Evolutionary conservation across 768 basidiomycete genomes (phyloP).

Genomic region (Rhodosporidiobolus odoratus): DNA sequence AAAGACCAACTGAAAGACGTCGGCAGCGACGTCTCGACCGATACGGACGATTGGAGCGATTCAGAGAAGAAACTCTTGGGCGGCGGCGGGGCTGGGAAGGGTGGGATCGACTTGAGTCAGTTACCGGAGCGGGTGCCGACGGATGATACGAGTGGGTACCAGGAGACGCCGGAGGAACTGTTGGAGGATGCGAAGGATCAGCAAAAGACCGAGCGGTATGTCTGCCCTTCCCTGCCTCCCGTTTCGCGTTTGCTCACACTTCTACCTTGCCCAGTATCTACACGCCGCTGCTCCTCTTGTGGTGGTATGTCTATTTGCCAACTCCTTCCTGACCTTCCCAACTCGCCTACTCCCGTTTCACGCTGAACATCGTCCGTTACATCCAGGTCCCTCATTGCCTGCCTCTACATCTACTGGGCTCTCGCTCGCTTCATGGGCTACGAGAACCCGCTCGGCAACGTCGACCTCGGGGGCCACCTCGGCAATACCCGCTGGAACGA

Average conservation of each 20-base stretch:
- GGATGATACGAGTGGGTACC: constrained; percentile 27
- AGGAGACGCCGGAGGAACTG: constrained; percentile 15
- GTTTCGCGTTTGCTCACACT: neutral
- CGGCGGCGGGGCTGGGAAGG: neutral
- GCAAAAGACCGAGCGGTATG: constrained; percentile 10
- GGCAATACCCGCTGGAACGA: constrained; percentile 17
- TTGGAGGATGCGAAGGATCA: constrained; percentile 12
- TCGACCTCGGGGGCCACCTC: neutral
- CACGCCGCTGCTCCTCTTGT: neutral
- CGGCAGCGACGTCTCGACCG: constrained; percentile 5
- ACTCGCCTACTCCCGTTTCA: neutral
- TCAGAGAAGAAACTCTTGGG: neutral
- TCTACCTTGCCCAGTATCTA: neutral
- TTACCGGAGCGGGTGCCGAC: constrained; percentile 24
- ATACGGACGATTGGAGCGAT: neutral
- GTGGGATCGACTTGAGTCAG: neutral
- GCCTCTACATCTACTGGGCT: constrained; percentile 21
- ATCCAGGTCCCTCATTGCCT: constrained; percentile 1
- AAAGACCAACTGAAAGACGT: neutral
- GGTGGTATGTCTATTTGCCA: neutral
- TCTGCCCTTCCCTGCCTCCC: neutral
- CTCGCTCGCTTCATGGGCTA: constrained; percentile 13
- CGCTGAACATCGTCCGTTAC: neutral
- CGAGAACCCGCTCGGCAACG: constrained; percentile 11
- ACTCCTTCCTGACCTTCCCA: neutral